A percentile compares a stretch with the other conserved stretches of the same genome.
Evolutionary conservation across 768 basidiomycete genomes (phyloP).

Genomic region (Tephrocybe rancida): DNA sequence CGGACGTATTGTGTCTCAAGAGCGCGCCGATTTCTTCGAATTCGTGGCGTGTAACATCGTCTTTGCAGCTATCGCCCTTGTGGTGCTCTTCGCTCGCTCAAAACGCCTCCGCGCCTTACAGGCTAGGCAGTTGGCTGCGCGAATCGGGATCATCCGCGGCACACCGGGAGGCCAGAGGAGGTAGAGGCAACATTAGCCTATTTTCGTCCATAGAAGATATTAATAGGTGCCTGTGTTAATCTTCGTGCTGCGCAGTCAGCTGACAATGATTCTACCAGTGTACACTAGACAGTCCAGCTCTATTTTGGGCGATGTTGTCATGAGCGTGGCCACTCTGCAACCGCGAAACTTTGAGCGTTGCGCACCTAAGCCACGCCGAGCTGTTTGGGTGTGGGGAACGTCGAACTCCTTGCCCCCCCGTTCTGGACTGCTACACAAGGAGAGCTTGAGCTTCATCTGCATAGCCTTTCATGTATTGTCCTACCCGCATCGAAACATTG

Average conservation of each 20-base stretch:
- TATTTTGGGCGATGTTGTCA: not conserved
- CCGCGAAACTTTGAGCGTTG: not conserved
- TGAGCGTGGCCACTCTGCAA: not conserved
- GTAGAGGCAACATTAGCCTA: slow-evolving; percentile 10
- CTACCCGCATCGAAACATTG: too few species aligned
- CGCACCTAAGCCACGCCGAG: not conserved
- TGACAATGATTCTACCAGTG: not conserved
- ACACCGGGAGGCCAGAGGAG: slow-evolving; percentile 18
- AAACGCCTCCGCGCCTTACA: slow-evolving; percentile 71
- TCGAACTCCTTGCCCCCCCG: too few species aligned
- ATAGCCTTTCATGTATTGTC: too few species aligned
- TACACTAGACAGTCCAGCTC: not conserved
- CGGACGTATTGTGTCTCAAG: slow-evolving; percentile 78
- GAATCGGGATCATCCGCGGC: slow-evolving; percentile 74
- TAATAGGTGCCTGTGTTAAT: slow-evolving; percentile 13
- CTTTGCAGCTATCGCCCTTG: slow-evolving; percentile 67
- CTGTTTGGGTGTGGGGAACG: not conserved
- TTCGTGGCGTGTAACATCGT: slow-evolving; percentile 85
- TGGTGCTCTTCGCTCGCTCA: slow-evolving; percentile 68
- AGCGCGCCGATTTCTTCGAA: slow-evolving; percentile 88
- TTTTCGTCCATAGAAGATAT: slow-evolving; percentile 1
- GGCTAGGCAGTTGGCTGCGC: slow-evolving; percentile 80
- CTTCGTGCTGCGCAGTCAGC: not conserved
- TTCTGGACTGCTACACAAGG: too few species aligned
- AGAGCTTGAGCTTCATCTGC: too few species aligned